Conservation (phyloP, 441 rosid species). For the Adansonia grandidieri region DNA sequence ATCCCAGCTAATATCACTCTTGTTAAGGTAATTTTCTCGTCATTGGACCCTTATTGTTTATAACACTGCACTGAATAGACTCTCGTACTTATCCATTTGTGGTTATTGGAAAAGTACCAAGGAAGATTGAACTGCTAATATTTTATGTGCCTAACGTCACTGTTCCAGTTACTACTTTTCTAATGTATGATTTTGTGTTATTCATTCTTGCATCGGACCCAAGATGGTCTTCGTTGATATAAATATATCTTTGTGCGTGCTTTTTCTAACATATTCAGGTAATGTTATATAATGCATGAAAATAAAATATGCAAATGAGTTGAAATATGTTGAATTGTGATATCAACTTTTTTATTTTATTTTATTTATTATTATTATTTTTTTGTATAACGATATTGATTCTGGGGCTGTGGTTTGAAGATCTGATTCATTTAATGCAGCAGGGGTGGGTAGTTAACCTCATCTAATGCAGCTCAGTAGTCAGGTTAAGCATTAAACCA, state of each 20-base stretch:
- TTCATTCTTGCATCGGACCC: background rate
- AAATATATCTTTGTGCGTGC: background rate
- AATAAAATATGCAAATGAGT: background rate
- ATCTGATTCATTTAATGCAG: background rate
- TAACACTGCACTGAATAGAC: background rate
- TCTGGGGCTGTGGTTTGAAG: background rate
- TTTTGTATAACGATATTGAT: background rate
- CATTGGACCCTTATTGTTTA: background rate
- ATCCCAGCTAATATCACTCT: conserved; percentile 90
- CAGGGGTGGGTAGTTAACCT: background rate
- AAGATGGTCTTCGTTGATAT: background rate
- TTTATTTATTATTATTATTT: no score
- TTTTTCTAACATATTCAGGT: background rate
- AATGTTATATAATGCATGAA: background rate
- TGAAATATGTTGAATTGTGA: background rate
- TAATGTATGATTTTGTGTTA: background rate
- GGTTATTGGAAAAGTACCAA: background rate
- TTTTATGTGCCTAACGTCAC: background rate
- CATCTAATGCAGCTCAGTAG: background rate
- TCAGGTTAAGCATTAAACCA: background rate
- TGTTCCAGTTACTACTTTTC: background rate
- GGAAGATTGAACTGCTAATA: background rate
- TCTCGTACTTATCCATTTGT: background rate
- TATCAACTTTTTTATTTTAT: background rate
- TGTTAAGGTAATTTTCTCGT: conserved; percentile 61